Evolutionary conservation across 345 rosid species (phyloP).

Genomic region (Eucalyptus brandiana): DNA sequence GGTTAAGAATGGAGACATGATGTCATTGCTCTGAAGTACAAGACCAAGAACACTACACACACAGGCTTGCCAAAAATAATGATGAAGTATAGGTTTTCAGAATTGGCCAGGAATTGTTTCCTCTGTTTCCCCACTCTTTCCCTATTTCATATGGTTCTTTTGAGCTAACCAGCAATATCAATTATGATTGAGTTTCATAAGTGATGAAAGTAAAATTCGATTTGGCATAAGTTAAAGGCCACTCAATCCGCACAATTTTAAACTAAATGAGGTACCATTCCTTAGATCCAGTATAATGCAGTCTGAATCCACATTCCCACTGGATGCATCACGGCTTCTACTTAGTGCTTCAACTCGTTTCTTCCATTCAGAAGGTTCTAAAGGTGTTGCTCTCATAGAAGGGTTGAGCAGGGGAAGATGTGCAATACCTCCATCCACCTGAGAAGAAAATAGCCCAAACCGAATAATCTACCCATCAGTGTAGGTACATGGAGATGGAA

Average conservation of each 20-base stretch:
- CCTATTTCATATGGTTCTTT: neutral
- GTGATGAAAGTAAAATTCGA: neutral
- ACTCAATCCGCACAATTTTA: neutral
- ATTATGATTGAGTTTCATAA: neutral
- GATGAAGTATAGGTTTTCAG: neutral
- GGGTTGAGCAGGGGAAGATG: slow-evolving; percentile 78
- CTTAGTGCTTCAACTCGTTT: slow-evolving; percentile 34
- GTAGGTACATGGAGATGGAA: neutral
- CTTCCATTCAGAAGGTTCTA: slow-evolving; percentile 85
- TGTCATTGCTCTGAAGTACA: neutral
- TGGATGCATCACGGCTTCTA: slow-evolving; percentile 6
- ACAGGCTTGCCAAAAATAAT: neutral
- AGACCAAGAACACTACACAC: neutral
- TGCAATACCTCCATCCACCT: slow-evolving; percentile 80
- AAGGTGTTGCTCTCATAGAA: slow-evolving; percentile 60
- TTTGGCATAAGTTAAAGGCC: neutral
- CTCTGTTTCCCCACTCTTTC: neutral
- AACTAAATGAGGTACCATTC: slow-evolving; percentile 42
- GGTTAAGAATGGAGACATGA: neutral
- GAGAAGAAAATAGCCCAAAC: neutral
- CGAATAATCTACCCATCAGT: neutral
- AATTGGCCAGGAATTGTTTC: neutral
- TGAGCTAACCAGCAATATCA: neutral
- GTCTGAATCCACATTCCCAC: slow-evolving; percentile 13
- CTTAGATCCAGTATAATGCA: slow-evolving; percentile 71